phyloP scores from a whole-genome alignment of 208 protist species.

The Acanthamoeba sp. region DNA sequence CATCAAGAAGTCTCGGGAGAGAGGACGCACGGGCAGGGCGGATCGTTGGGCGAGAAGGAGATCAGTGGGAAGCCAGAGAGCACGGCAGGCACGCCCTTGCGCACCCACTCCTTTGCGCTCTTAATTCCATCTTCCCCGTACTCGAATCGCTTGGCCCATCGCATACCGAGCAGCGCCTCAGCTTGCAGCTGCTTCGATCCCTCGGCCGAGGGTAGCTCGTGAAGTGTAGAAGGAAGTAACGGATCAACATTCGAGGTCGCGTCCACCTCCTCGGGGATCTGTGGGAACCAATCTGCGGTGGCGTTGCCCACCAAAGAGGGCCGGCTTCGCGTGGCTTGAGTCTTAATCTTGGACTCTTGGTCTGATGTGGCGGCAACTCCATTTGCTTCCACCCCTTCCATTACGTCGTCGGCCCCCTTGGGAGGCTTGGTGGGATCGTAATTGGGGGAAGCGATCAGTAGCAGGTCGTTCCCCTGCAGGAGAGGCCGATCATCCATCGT shows the following conservation, averaged over 20 bases:
- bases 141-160: background rate
- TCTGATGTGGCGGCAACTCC: background rate
- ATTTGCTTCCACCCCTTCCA: background rate
- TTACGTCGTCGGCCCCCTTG: background rate
- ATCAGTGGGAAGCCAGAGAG: background rate
- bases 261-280: background rate
- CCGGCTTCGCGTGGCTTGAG: too few relatives aligned
- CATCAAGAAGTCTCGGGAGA: background rate
- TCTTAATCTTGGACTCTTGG: background rate
- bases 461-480: background rate
- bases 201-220: too few relatives aligned
- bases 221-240: too few relatives aligned
- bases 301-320: background rate
- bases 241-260: too few relatives aligned
- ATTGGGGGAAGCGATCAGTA: background rate
- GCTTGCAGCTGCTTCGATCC: too few relatives aligned
- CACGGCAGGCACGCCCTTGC: constrained; percentile 4
- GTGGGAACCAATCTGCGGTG: background rate
- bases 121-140: background rate
- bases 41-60: background rate
- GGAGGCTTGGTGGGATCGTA: background rate
- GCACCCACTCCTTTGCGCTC: constrained; percentile 17
- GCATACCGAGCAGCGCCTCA: constrained; percentile 7
- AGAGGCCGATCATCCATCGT: background rate
- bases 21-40: background rate